phyloP scores from a whole-genome alignment of 1,284 basidiomycete species.

The Papiliotrema fonsecae region DNA sequence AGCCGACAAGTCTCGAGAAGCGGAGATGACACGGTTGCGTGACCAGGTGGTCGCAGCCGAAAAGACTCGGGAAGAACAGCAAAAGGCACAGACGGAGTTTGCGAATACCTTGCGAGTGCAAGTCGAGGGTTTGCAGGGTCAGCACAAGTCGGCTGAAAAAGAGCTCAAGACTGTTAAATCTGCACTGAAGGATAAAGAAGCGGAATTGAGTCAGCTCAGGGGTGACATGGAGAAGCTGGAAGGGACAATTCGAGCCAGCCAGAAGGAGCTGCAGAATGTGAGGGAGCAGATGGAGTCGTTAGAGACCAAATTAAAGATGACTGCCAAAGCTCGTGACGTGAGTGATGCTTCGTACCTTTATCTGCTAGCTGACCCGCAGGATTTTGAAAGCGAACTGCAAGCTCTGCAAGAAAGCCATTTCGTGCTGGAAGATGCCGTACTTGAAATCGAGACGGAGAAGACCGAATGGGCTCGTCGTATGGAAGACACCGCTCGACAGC shows the following conservation, averaged over 20 bases:
- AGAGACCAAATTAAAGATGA: conserved; percentile 63
- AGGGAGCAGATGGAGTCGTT: conserved; percentile 67
- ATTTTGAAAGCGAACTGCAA: conserved; percentile 68
- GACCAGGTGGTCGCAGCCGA: conserved; percentile 53
- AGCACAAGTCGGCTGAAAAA: conserved; percentile 52
- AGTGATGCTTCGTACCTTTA: conserved; percentile 16
- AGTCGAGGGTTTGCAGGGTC: conserved; percentile 46
- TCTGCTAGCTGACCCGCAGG: conserved; percentile 48
- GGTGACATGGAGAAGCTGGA: conserved; percentile 60
- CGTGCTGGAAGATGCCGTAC: conserved; percentile 78
- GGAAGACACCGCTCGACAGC: conserved; percentile 55
- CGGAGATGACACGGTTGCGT: conserved; percentile 73
- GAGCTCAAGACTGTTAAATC: conserved; percentile 58
- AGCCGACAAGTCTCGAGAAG: conserved; percentile 80
- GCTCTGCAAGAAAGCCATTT: conserved; percentile 63
- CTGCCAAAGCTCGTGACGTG: conserved; percentile 67
- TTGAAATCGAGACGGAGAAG: conserved; percentile 78
- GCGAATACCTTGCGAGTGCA: conserved; percentile 46
- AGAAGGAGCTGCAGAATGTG: conserved; percentile 69
- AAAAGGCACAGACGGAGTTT: conserved; percentile 30
- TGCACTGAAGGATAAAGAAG: conserved; percentile 54
- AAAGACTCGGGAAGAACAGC: conserved; percentile 33
- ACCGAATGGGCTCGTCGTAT: conserved; percentile 67
- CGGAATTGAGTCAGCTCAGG: conserved; percentile 53
- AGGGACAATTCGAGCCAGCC: conserved; percentile 63